Evolutionary conservation across 805 yeast genomes (phyloP).

Genomic region (Ogataea trehalophila): DNA sequence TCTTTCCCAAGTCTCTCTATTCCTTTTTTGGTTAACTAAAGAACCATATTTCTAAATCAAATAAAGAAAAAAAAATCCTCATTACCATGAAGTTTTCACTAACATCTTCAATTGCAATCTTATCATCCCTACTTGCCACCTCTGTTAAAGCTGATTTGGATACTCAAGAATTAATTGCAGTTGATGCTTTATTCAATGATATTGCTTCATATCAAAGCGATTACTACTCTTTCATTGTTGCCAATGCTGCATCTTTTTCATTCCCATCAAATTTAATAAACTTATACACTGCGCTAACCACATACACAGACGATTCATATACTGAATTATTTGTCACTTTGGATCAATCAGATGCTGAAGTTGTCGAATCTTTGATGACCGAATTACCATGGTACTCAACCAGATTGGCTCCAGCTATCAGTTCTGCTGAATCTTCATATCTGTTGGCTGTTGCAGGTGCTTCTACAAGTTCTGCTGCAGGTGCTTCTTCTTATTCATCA

Average conservation of each 20-base stretch:
- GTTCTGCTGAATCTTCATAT: constrained; percentile 6
- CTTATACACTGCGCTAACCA: constrained; percentile 24
- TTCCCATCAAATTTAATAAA: constrained; percentile 12
- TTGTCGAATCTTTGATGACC: constrained; percentile 8
- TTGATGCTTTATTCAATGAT: constrained; percentile 10
- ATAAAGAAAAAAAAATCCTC: no score
- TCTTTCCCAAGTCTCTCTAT: no score
- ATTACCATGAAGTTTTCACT: neutral
- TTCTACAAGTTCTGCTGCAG: constrained; percentile 1
- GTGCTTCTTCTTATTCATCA: constrained; percentile 1
- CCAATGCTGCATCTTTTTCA: constrained; percentile 3
- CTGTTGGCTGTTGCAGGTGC: constrained; percentile 3
- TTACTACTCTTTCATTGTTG: constrained; percentile 11
- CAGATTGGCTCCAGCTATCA: constrained; percentile 16
- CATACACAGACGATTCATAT: constrained; percentile 35
- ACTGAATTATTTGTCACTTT: constrained; percentile 29
- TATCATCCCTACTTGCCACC: neutral
- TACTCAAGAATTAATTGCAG: constrained; percentile 1
- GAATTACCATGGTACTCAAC: constrained; percentile 25
- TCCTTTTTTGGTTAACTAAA: no score
- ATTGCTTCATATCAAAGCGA: constrained; percentile 9
- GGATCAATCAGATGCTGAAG: constrained; percentile 1
- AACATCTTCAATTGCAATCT: neutral
- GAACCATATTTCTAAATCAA: no score
- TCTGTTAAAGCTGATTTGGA: neutral